Base-by-base conservation (phyloP, 331 rosid species). In the Dryas integrifolia region DNA sequence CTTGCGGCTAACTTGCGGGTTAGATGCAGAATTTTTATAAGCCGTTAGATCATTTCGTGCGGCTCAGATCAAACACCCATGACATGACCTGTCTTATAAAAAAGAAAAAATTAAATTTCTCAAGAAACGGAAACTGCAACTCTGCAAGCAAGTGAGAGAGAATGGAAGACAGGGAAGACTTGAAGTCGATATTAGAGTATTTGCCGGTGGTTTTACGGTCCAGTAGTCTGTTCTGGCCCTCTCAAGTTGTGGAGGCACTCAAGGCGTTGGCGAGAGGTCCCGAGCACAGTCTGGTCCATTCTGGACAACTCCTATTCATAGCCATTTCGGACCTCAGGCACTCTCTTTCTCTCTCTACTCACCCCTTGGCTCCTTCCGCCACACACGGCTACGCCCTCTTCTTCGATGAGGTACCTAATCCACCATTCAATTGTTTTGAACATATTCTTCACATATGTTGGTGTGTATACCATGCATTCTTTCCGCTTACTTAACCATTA, bases 151-250 rank as follows among this genome's bases (percentile, higher is more conserved):
- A 9, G 13, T 3, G 6, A 0, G 49, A 16, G 9, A 49, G 47
- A 63, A 93, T 93, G 91, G 97, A 84, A 49, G 66, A 52, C 65
- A 85, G 91, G 64, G 83, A 91, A 59, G 98, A 91, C 59, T 74
- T 89, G 88, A 72, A 61, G 61, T 87, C 97, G 14, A 85, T 91
- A 38, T 49, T 89, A 10, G 85, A 87, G 7, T 86, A 77, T 74
- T 77, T 94, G 41, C 98, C 98, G 1, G 56, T 85, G 60, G 60
- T 74, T 1, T 43, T 81, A 59, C 86, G 94, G 24, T 82, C 90
- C 4, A 71, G 90, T 16, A 57, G 83, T 63, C 83, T 85, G 2
- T 88, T 84, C 80, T 94, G 98, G 98, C 92, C 98, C 0, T 78
- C 97, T 1, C 89, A 86, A 67, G 88, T 71, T 51, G 86, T 86